These are phyloP conservation scores for Ophiostoma australiae DNA, from an alignment of 2,329 filamentous ascomycete species.

Conservation along the genomic window DNA sequence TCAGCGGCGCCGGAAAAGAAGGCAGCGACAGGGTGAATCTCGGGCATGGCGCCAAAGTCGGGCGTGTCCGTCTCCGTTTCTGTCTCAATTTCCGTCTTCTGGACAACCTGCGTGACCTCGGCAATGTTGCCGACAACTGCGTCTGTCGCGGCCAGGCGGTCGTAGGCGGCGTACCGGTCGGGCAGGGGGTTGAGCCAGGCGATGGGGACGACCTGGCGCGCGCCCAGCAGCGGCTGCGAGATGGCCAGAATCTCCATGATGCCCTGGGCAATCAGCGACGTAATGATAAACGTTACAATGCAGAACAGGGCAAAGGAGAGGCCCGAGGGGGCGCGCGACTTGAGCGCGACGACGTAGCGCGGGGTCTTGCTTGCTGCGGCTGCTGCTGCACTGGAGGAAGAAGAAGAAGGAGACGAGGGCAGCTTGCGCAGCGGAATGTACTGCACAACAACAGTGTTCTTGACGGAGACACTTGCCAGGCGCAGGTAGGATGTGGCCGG, in stretches of 20 bases:
- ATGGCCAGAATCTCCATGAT: slow-evolving; percentile 60
- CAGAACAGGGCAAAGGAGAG: slow-evolving; percentile 49
- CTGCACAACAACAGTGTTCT: slow-evolving; percentile 74
- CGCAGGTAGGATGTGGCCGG: slow-evolving; percentile 59
- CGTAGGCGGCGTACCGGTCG: not conserved
- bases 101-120: not conserved
- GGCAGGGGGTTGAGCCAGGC: slow-evolving; percentile 32
- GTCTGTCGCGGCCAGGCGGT: slow-evolving; percentile 16
- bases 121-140: not conserved
- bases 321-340: slow-evolving; percentile 50
- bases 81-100: not conserved
- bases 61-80: slow-evolving; percentile 1
- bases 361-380: slow-evolving; percentile 36
- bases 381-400: slow-evolving; percentile 16
- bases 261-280: slow-evolving; percentile 59
- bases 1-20: slow-evolving; percentile 16
- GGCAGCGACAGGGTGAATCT: slow-evolving; percentile 28
- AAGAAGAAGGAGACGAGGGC: slow-evolving; percentile 34
- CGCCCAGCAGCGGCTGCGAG: slow-evolving; percentile 52
- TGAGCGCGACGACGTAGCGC: slow-evolving; percentile 65
- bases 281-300: slow-evolving; percentile 53
- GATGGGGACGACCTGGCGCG: slow-evolving; percentile 50
- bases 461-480: slow-evolving; percentile 75
- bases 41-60: slow-evolving; percentile 19
- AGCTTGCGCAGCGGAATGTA: slow-evolving; percentile 61